Percentiles rank a stretch among this genome's conserved stretches.
These are phyloP conservation scores for Candida cerambycidarum DNA, from an alignment of 805 yeast species.

Conservation along the genomic window DNA sequence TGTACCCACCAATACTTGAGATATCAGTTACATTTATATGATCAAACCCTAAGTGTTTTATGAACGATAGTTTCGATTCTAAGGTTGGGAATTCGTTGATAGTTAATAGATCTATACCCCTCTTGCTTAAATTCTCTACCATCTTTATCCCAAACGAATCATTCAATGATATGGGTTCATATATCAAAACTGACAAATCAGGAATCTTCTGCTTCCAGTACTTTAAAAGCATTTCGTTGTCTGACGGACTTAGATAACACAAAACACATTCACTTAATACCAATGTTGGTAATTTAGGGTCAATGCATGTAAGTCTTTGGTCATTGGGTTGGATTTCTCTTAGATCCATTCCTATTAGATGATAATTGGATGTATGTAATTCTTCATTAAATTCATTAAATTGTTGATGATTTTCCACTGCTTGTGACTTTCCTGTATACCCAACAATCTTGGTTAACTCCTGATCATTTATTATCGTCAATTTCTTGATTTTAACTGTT, in stretches of 20 bases:
- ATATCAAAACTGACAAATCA: slow-evolving; percentile 43
- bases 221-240: slow-evolving; percentile 44
- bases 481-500: slow-evolving; percentile 51
- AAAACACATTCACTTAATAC: slow-evolving; percentile 74
- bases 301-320: slow-evolving; percentile 21
- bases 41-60: slow-evolving; percentile 24
- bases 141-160: slow-evolving; percentile 69
- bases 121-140: slow-evolving; percentile 54
- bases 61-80: slow-evolving; percentile 24
- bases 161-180: slow-evolving; percentile 68
- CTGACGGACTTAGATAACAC: slow-evolving; percentile 60
- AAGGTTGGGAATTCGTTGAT: slow-evolving; percentile 52
- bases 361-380: slow-evolving; percentile 45
- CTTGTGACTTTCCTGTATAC: neutral
- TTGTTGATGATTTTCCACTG: slow-evolving; percentile 19
- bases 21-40: slow-evolving; percentile 47
- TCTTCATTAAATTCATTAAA: slow-evolving; percentile 26
- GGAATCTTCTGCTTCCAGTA: slow-evolving; percentile 37
- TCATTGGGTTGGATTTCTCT: slow-evolving; percentile 22
- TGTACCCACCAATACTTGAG: slow-evolving; percentile 40
- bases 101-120: slow-evolving; percentile 66
- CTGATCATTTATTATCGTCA: slow-evolving; percentile 39
- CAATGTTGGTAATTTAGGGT: slow-evolving; percentile 51
- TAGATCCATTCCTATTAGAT: slow-evolving; percentile 56
- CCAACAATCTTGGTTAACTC: slow-evolving; percentile 28